Evolutionary conservation across 805 yeast species (phyloP).

Genomic region (Schwanniomyces yamadae): DNA sequence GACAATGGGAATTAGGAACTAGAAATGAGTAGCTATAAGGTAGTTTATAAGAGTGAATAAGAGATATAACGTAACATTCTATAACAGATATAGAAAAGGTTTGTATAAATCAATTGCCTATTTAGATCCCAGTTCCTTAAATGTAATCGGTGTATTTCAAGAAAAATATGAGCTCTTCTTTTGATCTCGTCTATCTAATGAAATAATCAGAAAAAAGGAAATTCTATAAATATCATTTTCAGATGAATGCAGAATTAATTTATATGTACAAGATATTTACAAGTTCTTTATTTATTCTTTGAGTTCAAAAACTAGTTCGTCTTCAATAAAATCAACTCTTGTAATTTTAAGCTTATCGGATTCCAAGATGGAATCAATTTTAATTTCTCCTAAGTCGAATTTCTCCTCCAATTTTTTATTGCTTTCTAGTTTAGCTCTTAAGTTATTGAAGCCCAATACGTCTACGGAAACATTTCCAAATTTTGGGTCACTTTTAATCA

Average conservation of each 20-base stretch:
- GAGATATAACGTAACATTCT: too few relatives aligned
- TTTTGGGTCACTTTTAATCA: slow-evolving; percentile 24
- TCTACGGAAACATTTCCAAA: slow-evolving; percentile 25
- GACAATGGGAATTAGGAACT: too few relatives aligned
- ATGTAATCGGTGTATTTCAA: too few relatives aligned
- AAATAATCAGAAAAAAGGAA: too few relatives aligned
- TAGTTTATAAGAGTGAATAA: too few relatives aligned
- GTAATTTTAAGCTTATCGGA: slow-evolving; percentile 17
- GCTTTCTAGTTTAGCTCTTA: slow-evolving; percentile 22
- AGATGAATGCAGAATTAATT: not conserved
- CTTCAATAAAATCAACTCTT: slow-evolving; percentile 36
- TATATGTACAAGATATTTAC: not conserved
- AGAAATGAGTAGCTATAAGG: too few relatives aligned
- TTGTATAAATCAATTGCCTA: too few relatives aligned
- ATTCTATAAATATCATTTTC: too few relatives aligned
- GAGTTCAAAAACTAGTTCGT: slow-evolving; percentile 24
- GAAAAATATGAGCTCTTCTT: too few relatives aligned
- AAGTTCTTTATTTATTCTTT: not conserved
- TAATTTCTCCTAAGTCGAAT: slow-evolving; percentile 18
- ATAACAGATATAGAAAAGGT: too few relatives aligned
- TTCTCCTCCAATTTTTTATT: slow-evolving; percentile 16
- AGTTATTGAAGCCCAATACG: slow-evolving; percentile 23
- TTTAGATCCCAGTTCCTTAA: too few relatives aligned
- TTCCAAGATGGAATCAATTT: slow-evolving; percentile 22
- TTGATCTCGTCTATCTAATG: too few relatives aligned